Conservation (phyloP, 1,284 basidiomycete species). For the Blastosporella zonata region DNA sequence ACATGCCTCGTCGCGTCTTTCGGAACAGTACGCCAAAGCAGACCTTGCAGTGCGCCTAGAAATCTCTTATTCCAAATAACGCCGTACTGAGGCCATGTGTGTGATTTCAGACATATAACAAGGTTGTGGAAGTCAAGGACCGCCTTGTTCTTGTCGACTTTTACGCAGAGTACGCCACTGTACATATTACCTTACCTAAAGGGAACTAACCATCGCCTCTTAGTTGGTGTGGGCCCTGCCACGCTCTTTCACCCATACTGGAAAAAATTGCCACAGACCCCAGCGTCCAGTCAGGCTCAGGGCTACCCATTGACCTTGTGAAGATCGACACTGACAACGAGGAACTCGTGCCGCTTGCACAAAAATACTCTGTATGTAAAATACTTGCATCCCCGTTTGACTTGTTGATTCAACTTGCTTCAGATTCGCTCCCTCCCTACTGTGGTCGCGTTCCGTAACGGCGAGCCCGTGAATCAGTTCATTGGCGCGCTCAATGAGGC, state of each 20-base stretch:
- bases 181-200: constrained; percentile 8
- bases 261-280: constrained; percentile 48
- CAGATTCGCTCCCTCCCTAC: constrained; percentile 70
- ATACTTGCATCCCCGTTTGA: neutral
- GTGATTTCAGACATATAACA: constrained; percentile 47
- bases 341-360: constrained; percentile 45
- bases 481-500: constrained; percentile 55
- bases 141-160: constrained; percentile 71
- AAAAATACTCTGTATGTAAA: constrained; percentile 44
- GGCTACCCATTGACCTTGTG: constrained; percentile 60
- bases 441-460: constrained; percentile 67
- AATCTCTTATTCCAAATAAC: neutral
- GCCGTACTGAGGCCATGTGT: neutral
- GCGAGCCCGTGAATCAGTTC: constrained; percentile 52
- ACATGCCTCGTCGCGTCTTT: constrained; percentile 27
- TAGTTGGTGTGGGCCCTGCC: constrained; percentile 80
- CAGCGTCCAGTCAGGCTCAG: constrained; percentile 47
- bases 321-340: constrained; percentile 67
- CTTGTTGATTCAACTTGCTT: neutral
- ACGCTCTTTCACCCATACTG: constrained; percentile 62
- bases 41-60: constrained; percentile 28
- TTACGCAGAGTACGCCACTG: constrained; percentile 62
- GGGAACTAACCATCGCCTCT: constrained; percentile 4
- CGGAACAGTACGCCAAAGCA: constrained; percentile 29
- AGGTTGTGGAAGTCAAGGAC: constrained; percentile 41